Evolutionary conservation across 2,329 filamentous ascomycete species (phyloP), one percentile per base, ranked within the genome.

Genomic region (Polytolypa hystricis): DNA sequence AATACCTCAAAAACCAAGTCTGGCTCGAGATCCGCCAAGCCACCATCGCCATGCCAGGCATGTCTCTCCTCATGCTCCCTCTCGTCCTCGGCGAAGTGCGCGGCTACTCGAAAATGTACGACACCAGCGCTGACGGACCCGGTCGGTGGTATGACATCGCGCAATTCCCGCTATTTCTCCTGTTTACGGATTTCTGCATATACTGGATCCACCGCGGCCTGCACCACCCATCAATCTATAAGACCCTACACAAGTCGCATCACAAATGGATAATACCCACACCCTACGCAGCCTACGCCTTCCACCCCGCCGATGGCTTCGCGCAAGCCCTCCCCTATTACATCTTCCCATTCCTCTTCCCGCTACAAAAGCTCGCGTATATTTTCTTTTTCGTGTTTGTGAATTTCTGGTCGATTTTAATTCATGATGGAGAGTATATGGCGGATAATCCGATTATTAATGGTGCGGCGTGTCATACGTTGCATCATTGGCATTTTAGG

Each of bases 211-310:
- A 86, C 64, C 77, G 82, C 38, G 76, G 71, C 37, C 72, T 85
- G 40, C 82, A 87, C 62, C 75, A 81, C 60, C 79, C 79, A 12
- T 54, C 58, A 35, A 52, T 84, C 47, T 93, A 91, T 73, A 86
- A 84, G 67, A 66, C 67, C 48, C 70, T 91, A 36, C 84, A 93
- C 71, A 93, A 93, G 74, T 77, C 82, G 46, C 84, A 93, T 63
- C 84, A 91, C 75, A 91, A 89, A 67, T 91, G 84, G 84, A 89
- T 91, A 63, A 85, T 91, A 81, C 84, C 84, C 5, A 86, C 82
- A 2, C 84, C 84, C 1, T 91, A 73, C 57, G 84, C 84, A 33
- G 81, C 77, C 52, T 79, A 87, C 54, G 84, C 84, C 40, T 91
- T 91, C 71, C 82, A 93, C 65, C 84, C 84, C 1, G 59, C 89